Conservation (phyloP, 2,329 filamentous ascomycete species). For the Alternaria longipes region DNA sequence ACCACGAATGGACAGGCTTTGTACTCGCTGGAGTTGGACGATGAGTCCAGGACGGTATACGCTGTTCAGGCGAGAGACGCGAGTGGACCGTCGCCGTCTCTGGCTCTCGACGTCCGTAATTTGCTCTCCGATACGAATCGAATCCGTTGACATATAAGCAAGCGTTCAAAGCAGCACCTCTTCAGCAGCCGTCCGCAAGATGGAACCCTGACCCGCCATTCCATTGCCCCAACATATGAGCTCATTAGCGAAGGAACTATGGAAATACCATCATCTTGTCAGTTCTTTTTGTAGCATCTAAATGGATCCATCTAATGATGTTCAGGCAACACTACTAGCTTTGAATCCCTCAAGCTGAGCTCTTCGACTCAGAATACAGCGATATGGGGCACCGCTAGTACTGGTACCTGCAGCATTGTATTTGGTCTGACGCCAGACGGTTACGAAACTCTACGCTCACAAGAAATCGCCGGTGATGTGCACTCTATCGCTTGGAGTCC, state of each 20-base stretch:
- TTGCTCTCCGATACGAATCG: neutral
- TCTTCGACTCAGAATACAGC: constrained; percentile 20
- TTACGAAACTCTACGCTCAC: constrained; percentile 25
- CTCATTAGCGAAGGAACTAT: constrained; percentile 28
- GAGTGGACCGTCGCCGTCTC: constrained; percentile 24
- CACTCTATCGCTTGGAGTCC: constrained; percentile 34
- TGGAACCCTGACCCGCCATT: constrained; percentile 30
- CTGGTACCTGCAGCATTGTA: constrained; percentile 32
- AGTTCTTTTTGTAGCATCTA: neutral
- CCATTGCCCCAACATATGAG: constrained; percentile 25
- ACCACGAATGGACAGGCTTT: constrained; percentile 23
- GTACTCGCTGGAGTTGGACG: constrained; percentile 29
- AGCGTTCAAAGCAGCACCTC: constrained; percentile 27
- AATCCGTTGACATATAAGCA: neutral
- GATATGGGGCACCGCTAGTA: constrained; percentile 35
- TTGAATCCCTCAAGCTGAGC: constrained; percentile 23
- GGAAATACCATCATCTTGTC: constrained; percentile 33
- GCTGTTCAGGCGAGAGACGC: constrained; percentile 24
- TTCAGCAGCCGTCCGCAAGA: constrained; percentile 32
- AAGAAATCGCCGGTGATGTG: constrained; percentile 32
- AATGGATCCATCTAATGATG: neutral
- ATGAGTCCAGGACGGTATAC: constrained; percentile 17
- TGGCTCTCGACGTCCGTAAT: constrained; percentile 30
- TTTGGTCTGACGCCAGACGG: constrained; percentile 29
- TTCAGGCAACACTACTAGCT: constrained; percentile 32